A percentile compares a stretch with the other conserved stretches of the same genome.
Evolutionary conservation across 1,139 yeast genomes (phyloP).

Genomic region (Casaregolazyma lundiana): DNA sequence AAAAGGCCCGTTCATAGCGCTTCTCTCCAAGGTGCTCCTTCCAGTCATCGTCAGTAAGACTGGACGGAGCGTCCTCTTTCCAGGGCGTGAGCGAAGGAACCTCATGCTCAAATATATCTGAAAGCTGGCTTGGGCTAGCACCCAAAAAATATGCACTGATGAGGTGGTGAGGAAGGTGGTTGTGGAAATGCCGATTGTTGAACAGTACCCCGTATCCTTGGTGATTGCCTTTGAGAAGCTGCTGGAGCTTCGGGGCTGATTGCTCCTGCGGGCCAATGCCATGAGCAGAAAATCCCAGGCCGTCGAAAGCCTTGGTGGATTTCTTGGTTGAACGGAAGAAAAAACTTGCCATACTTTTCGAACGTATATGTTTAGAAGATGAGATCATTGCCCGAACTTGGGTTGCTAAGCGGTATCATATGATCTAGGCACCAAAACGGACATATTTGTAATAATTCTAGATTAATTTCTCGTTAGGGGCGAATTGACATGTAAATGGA

Average conservation of each 20-base stretch:
- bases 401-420: too few species aligned
- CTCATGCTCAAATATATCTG: constrained; percentile 24
- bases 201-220: constrained; percentile 27
- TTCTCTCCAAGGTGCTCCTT: constrained; percentile 25
- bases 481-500: too few species aligned
- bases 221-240: constrained; percentile 25
- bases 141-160: constrained; percentile 23
- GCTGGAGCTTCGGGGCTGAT: constrained; percentile 4
- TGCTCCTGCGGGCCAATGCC: constrained; percentile 1
- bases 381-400: too few species aligned
- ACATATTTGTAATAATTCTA: not conserved
- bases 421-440: too few species aligned
- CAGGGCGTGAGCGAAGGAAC: constrained; percentile 23
- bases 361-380: not conserved
- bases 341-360: constrained; percentile 2
- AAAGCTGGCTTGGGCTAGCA: constrained; percentile 22
- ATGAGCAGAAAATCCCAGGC: constrained; percentile 7
- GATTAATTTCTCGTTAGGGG: not conserved
- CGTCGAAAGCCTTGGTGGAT: constrained; percentile 1
- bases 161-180: constrained; percentile 30
- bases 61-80: constrained; percentile 33
- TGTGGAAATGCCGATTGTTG: constrained; percentile 29
- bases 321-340: not conserved
- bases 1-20: constrained; percentile 30
- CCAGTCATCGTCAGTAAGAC: constrained; percentile 33